phyloP scores from a whole-genome alignment of 2,329 filamentous ascomycete species.

The Geosmithia morbida region DNA sequence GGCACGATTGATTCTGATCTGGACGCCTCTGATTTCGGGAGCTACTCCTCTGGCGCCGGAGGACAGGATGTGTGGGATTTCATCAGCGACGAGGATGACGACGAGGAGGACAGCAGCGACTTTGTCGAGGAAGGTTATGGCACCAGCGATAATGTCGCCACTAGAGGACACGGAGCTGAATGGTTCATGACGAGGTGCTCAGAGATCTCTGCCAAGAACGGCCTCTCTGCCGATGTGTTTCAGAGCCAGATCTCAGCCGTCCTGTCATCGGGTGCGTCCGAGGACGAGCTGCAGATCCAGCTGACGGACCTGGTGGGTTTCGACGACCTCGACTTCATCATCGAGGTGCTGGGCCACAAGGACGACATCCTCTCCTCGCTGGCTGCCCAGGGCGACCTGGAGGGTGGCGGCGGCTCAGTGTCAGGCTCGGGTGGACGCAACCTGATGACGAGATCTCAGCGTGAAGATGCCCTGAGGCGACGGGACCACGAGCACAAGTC shows the following conservation, averaged over 20 bases:
- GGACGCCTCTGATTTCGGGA: conserved; percentile 49
- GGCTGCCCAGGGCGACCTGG: conserved; percentile 11
- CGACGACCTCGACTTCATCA: conserved; percentile 84
- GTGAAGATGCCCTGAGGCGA: conserved; percentile 62
- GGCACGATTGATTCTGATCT: conserved; percentile 25
- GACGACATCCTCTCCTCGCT: conserved; percentile 44
- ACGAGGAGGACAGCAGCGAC: conserved; percentile 51
- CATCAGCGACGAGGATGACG: conserved; percentile 61
- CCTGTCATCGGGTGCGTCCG: conserved; percentile 49
- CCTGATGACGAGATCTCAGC: conserved; percentile 61
- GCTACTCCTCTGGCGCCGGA: conserved; percentile 41
- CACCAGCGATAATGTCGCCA: conserved; percentile 1
- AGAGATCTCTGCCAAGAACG: conserved; percentile 50
- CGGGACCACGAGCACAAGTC: conserved; percentile 77
- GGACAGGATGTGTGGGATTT: conserved; percentile 88
- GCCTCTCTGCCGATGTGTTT: conserved; percentile 55
- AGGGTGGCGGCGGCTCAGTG: conserved; percentile 1
- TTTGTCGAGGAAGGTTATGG: conserved; percentile 28
- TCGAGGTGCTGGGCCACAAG: conserved; percentile 72
- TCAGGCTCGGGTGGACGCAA: conserved; percentile 20
- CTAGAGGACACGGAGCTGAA: conserved; percentile 32
- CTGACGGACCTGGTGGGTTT: conserved; percentile 86
- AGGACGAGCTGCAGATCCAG: conserved; percentile 83
- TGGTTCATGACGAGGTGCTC: conserved; percentile 65
- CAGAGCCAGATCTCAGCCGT: conserved; percentile 65